Evolutionary conservation across 1,284 basidiomycete species (phyloP).

Genomic region (Stygiomarasmius scandens): DNA sequence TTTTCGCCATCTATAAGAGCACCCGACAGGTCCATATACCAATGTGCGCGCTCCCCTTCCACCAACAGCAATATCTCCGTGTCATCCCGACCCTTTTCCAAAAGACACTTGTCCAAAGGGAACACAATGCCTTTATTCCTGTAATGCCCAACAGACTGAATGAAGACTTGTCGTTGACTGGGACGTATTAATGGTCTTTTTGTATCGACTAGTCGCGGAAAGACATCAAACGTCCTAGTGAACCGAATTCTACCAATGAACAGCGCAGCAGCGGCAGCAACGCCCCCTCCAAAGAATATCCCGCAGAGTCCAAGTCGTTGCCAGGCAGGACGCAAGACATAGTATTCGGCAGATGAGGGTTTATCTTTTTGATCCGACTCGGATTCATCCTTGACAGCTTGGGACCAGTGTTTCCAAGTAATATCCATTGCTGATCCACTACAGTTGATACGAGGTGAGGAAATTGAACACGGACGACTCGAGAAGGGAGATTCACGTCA

Average conservation of each 20-base stretch:
- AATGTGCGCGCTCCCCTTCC: conserved; percentile 40
- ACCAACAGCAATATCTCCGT: conserved; percentile 42
- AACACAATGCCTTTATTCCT: conserved; percentile 35
- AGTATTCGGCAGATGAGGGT: conserved; percentile 16
- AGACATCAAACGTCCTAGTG: conserved; percentile 37
- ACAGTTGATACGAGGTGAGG: neutral
- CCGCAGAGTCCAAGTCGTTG: conserved; percentile 36
- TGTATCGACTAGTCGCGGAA: conserved; percentile 24
- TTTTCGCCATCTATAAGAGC: conserved; percentile 37
- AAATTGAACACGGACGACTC: neutral
- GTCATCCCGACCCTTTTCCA: conserved; percentile 36
- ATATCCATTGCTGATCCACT: conserved; percentile 38
- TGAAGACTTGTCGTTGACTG: conserved; percentile 33
- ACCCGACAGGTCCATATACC: conserved; percentile 38
- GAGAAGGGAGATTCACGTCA: conserved; percentile 31
- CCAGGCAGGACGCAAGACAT: conserved; percentile 37
- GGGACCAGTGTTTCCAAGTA: conserved; percentile 41
- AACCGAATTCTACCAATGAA: conserved; percentile 37
- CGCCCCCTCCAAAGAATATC: conserved; percentile 35
- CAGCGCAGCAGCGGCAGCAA: conserved; percentile 33
- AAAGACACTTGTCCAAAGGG: conserved; percentile 33
- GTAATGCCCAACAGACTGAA: conserved; percentile 42
- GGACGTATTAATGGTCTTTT: neutral
- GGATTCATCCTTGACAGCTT: conserved; percentile 24
- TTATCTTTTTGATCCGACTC: conserved; percentile 15